Evolutionary conservation across 805 yeast species (phyloP).

Genomic region (Metschnikowia hibisci): DNA sequence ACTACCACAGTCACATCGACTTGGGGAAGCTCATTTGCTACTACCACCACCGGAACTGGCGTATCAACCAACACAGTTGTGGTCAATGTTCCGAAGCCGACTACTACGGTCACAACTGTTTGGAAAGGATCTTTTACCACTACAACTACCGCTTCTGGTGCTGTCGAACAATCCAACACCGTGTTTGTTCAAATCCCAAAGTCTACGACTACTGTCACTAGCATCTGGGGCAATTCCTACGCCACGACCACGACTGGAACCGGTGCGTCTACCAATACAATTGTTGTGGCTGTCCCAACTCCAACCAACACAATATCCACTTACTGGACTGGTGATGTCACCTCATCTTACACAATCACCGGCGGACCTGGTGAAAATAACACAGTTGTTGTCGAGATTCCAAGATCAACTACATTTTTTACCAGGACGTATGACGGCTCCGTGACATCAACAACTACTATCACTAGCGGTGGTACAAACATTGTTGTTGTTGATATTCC

Average conservation of each 20-base stretch:
- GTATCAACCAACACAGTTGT: conserved; percentile 3
- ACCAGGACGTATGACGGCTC: conserved; percentile 4
- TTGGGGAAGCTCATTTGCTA: conserved; percentile 8
- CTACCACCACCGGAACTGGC: conserved; percentile 8
- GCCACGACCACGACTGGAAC: conserved; percentile 6
- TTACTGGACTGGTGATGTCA: conserved; percentile 1
- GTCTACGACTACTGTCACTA: conserved; percentile 6
- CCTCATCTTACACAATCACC: conserved; percentile 4
- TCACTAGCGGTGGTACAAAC: background rate
- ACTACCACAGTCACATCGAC: conserved; percentile 8
- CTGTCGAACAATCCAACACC: background rate
- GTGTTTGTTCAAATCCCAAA: conserved; percentile 2
- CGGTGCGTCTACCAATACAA: conserved; percentile 5
- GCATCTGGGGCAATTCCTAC: conserved; percentile 6
- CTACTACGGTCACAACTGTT: conserved; percentile 4
- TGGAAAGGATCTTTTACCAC: conserved; percentile 8
- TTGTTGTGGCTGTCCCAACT: conserved; percentile 5
- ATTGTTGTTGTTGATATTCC: conserved; percentile 7
- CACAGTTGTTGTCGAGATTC: background rate
- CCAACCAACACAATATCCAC: background rate
- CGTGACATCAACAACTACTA: background rate
- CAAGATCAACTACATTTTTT: conserved; percentile 5
- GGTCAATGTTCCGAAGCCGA: conserved; percentile 12
- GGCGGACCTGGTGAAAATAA: background rate
- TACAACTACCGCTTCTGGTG: conserved; percentile 8